Base-by-base conservation (phyloP, 805 yeast genomes). In the Barnettozyma populi region DNA sequence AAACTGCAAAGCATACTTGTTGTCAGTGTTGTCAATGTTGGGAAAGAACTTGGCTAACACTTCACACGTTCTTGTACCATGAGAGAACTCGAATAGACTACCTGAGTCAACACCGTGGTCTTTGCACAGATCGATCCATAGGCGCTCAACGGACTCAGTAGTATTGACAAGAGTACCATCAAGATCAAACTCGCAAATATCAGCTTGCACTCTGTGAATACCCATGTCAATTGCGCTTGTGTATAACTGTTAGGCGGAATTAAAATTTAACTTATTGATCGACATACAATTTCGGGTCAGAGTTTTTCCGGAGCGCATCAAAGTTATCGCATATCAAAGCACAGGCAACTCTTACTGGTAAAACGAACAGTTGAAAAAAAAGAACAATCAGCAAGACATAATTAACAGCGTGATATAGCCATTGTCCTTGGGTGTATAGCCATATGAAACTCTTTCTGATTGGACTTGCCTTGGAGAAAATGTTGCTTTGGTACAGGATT, bases 91-190 rank as follows among this genome's bases (percentile, higher is more conserved):
- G 38, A 53, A 59, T 14, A 58, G 41, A 5, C 38, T 24, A 3
- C 79, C 82, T 16, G 86, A 79, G 65, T 82, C 79, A 48, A 84
- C 82, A 61, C 76, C 78, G 52, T 88, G 80, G 67, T 84, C 78
- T 60, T 78, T 74, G 59, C 85, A 86, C 61, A 85, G 76, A 50
- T 80, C 83, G 59, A 77, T 78, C 95, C 95, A 88, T 71, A 86
- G 80, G 60, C 80, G 84, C 61, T 86, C 88, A 52, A 87, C 86
- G 50, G 94, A 88, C 47, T 80, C 81, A 50, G 90, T 87, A 36
- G 95, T 85, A 65, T 84, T 80, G 63, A 88, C 88, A 61, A 88
- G 72, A 25, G 96, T 88, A 46, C 96, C 96, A 64, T 88, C 96
- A 45, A 90, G 80, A 69, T 88, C 96, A 67, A 88, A 88, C 53